Evolutionary conservation across 2,329 filamentous ascomycete genomes (phyloP).

Genomic region (Colletotrichum zoysiae): DNA sequence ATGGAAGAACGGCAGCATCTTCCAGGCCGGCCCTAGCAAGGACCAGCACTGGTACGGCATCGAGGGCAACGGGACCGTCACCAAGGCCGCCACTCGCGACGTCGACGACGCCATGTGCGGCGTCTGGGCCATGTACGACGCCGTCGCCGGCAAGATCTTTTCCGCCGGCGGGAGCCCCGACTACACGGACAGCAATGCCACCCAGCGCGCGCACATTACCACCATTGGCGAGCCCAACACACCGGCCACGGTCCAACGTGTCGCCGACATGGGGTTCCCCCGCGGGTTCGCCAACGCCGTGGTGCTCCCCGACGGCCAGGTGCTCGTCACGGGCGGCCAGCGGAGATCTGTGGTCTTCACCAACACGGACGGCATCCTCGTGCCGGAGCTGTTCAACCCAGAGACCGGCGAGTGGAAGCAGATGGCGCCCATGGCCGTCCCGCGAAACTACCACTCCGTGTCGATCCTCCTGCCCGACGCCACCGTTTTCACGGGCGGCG

Average conservation of each 20-base stretch:
- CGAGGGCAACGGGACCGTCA: constrained; percentile 54
- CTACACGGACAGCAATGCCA: constrained; percentile 59
- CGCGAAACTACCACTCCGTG: constrained; percentile 64
- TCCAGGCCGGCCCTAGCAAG: constrained; percentile 67
- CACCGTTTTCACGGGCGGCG: constrained; percentile 63
- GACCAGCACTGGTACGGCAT: constrained; percentile 70
- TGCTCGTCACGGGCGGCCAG: constrained; percentile 63
- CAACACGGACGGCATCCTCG: constrained; percentile 56
- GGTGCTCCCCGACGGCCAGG: constrained; percentile 61
- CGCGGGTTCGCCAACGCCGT: constrained; percentile 61
- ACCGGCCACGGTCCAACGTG: constrained; percentile 45
- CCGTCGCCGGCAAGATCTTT: constrained; percentile 68
- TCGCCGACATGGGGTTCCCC: constrained; percentile 51
- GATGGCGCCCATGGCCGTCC: constrained; percentile 53
- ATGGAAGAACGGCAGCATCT: constrained; percentile 62
- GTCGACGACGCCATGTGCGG: constrained; percentile 66
- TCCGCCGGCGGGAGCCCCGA: constrained; percentile 62
- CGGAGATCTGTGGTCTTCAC: constrained; percentile 57
- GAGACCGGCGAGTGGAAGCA: constrained; percentile 54
- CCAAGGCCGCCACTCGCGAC: constrained; percentile 57
- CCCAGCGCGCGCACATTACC: constrained; percentile 61
- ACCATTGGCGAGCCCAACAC: constrained; percentile 55
- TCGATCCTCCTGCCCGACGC: constrained; percentile 63
- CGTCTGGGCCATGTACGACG: constrained; percentile 69
- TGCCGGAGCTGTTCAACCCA: constrained; percentile 62